Evolutionary conservation across 306 rosid species (phyloP).

Genomic region (Luffa acutangula): DNA sequence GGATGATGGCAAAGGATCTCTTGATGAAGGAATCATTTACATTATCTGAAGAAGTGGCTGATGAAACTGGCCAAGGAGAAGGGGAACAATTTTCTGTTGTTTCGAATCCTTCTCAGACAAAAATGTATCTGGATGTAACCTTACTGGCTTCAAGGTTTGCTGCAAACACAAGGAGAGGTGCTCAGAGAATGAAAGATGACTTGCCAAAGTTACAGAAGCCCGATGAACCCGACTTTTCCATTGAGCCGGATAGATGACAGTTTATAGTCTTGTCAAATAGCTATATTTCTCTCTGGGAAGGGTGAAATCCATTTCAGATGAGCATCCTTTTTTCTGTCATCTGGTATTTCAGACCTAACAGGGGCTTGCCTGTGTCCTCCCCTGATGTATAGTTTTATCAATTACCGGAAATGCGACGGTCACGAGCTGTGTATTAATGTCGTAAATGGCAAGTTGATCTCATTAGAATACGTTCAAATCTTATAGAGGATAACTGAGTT

Average conservation of each 20-base stretch:
- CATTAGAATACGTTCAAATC: not conserved
- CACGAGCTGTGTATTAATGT: not conserved
- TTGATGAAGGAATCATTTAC: conserved; percentile 41
- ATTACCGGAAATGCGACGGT: not conserved
- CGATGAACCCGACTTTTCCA: conserved; percentile 83
- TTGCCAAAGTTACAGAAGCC: conserved; percentile 77
- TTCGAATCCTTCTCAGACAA: conserved; percentile 45
- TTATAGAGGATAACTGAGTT: not conserved
- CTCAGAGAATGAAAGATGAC: conserved; percentile 70
- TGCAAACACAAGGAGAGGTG: conserved; percentile 84
- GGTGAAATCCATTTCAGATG: not conserved
- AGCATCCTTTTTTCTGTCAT: not conserved
- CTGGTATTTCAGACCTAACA: not conserved
- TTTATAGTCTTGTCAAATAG: not conserved
- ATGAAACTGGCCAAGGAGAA: conserved; percentile 33
- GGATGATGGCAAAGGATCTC: conserved; percentile 43
- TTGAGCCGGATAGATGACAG: conserved; percentile 47
- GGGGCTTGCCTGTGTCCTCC: not conserved
- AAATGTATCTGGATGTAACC: conserved; percentile 68
- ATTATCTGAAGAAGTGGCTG: conserved; percentile 23
- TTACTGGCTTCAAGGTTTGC: conserved; percentile 88
- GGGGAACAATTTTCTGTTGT: conserved; percentile 19
- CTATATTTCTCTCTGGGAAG: not conserved
- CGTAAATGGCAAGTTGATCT: not conserved
- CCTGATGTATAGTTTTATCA: not conserved